These are phyloP conservation scores for Trichosanthes cucumerina DNA, from an alignment of 306 rosid genomes.

Conservation along the genomic window DNA sequence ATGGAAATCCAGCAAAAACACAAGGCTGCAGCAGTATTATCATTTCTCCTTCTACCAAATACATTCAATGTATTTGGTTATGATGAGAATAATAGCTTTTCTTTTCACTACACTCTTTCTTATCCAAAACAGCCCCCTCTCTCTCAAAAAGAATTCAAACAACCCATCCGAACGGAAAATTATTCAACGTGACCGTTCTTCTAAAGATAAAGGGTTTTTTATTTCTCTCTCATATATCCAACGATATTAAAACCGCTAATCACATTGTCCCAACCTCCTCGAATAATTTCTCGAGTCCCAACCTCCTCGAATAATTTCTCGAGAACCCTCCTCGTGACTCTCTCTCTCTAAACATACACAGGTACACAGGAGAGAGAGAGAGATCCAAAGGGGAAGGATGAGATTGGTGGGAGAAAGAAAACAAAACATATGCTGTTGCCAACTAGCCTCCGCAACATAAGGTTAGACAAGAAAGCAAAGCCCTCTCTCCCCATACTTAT, in stretches of 20 bases:
- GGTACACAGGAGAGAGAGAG: not conserved
- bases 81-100: not conserved
- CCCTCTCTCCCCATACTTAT: slow-evolving; percentile 35
- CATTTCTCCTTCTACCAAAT: not conserved
- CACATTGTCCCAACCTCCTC: not conserved
- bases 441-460: slow-evolving; percentile 19
- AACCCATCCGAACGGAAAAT: not conserved
- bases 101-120: not conserved
- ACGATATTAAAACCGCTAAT: not conserved
- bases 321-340: not conserved
- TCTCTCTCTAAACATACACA: not conserved
- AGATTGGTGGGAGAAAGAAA: not conserved
- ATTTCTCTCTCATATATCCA: not conserved
- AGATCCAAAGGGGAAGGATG: slow-evolving; percentile 5
- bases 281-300: not conserved
- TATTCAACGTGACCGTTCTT: too few relatives aligned
- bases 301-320: not conserved
- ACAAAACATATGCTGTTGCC: slow-evolving; percentile 17
- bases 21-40: not conserved
- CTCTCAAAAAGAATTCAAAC: not conserved
- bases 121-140: not conserved
- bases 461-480: slow-evolving; percentile 32
- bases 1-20: not conserved
- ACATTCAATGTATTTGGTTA: slow-evolving; percentile 5
- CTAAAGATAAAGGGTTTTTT: too few relatives aligned